Conservation (phyloP, 1,284 basidiomycete species). For the Melampsora allii-populina region DNA sequence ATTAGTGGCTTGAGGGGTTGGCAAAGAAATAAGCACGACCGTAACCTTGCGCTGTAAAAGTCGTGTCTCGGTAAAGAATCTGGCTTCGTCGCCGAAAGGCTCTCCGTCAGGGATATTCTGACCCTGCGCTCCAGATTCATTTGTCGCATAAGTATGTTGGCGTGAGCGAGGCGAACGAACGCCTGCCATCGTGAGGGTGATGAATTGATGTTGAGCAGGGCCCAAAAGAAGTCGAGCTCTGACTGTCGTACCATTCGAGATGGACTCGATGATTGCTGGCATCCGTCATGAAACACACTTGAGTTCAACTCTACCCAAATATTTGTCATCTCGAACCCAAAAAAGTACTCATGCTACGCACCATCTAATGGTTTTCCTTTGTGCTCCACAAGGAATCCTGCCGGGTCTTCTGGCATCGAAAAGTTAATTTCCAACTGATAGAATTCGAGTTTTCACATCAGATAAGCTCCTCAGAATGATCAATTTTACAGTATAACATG, state of each 20-base stretch:
- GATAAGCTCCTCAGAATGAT: not conserved
- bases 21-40: slow-evolving; percentile 81
- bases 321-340: not conserved
- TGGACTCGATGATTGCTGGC: slow-evolving; percentile 83
- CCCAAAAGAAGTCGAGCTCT: slow-evolving; percentile 83
- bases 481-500: not conserved
- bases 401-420: slow-evolving; percentile 84
- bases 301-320: not conserved
- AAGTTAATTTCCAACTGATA: slow-evolving; percentile 63
- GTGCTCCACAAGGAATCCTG: slow-evolving; percentile 83
- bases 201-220: slow-evolving; percentile 78
- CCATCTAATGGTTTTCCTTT: slow-evolving; percentile 85
- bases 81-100: slow-evolving; percentile 63
- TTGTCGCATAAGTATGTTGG: slow-evolving; percentile 66
- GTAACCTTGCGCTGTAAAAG: slow-evolving; percentile 84
- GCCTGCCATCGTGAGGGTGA: slow-evolving; percentile 78
- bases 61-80: slow-evolving; percentile 89
- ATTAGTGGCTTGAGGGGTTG: slow-evolving; percentile 65
- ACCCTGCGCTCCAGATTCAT: slow-evolving; percentile 44
- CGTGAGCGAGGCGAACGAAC: slow-evolving; percentile 73
- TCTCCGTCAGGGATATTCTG: slow-evolving; percentile 46
- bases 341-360: slow-evolving; percentile 52
- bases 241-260: slow-evolving; percentile 86
- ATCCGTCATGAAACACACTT: not conserved
- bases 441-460: slow-evolving; percentile 3